phyloP scores from a whole-genome alignment of 495 filamentous ascomycete species.

The Ramalina intermedia region DNA sequence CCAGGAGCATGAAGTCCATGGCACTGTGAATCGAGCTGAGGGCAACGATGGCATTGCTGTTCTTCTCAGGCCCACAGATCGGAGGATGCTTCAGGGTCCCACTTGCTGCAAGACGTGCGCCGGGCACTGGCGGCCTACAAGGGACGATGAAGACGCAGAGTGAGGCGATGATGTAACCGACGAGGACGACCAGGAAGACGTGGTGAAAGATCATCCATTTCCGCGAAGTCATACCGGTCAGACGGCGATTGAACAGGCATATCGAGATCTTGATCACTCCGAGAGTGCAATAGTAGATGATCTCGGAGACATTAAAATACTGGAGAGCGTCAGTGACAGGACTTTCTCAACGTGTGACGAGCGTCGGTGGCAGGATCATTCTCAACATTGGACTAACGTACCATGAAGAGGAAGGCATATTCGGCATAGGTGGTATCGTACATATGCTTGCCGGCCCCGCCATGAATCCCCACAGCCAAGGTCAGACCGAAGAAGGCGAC shows the following conservation, averaged over 20 bases:
- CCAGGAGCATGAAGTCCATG: conserved; percentile 13
- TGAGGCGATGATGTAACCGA: conserved; percentile 9
- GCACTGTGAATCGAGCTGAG: conserved; percentile 10
- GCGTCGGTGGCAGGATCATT: background rate
- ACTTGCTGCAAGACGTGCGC: conserved; percentile 1
- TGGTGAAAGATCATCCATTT: conserved; percentile 13
- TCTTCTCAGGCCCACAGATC: background rate
- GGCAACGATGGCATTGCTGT: background rate
- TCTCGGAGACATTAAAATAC: background rate
- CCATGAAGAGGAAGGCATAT: conserved; percentile 1
- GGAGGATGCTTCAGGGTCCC: background rate
- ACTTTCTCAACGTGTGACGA: background rate
- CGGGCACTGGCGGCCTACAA: conserved; percentile 6
- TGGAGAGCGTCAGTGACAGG: background rate
- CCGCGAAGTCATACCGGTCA: conserved; percentile 13
- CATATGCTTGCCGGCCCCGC: conserved; percentile 13
- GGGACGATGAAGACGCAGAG: conserved; percentile 7
- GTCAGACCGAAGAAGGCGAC: background rate
- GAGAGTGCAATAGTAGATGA: conserved; percentile 9
- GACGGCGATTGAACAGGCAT: conserved; percentile 13
- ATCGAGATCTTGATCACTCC: conserved; percentile 19
- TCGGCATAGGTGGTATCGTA: conserved; percentile 15
- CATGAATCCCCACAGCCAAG: conserved; percentile 5
- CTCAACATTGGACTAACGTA: background rate
- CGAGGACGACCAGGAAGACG: conserved; percentile 9